A percentile compares a stretch with the other conserved stretches of the same genome.
Evolutionary conservation across 169 alveolate species (phyloP).

Genomic region (Plasmodium vivax): DNA sequence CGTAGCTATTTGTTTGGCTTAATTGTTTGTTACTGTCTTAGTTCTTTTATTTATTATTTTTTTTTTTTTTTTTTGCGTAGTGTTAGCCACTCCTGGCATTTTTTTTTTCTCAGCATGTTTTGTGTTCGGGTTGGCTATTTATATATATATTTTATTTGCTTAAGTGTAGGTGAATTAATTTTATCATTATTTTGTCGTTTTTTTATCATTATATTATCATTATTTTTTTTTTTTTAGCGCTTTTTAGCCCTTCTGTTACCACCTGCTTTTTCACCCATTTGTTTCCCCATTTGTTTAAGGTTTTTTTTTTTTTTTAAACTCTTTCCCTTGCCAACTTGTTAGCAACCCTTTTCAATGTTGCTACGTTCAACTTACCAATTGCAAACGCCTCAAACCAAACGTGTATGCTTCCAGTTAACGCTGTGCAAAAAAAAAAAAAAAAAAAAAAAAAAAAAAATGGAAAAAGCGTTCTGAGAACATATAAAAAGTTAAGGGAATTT

Average conservation of each 20-base stretch:
- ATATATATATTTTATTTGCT: not conserved
- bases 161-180: conserved; percentile 1
- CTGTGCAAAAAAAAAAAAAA: conserved; percentile 35
- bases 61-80: not conserved
- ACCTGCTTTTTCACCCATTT: not conserved
- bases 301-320: not conserved
- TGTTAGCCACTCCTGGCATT: not conserved
- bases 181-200: not conserved
- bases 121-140: not conserved
- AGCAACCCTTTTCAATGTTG: not conserved
- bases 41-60: not conserved
- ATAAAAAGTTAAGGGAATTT: conserved; percentile 6
- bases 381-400: not conserved
- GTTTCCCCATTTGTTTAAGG: not conserved
- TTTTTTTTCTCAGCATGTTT: not conserved
- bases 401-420: not conserved
- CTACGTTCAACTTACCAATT: not conserved
- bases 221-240: not conserved
- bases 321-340: not conserved
- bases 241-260: not conserved
- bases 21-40: conserved; percentile 24
- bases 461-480: conserved; percentile 1
- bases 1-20: not conserved
- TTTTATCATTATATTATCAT: no score
- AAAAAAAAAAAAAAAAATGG: conserved; percentile 28